Conservation (phyloP, 495 filamentous ascomycete genomes). For the Penicillium pulvis region DNA sequence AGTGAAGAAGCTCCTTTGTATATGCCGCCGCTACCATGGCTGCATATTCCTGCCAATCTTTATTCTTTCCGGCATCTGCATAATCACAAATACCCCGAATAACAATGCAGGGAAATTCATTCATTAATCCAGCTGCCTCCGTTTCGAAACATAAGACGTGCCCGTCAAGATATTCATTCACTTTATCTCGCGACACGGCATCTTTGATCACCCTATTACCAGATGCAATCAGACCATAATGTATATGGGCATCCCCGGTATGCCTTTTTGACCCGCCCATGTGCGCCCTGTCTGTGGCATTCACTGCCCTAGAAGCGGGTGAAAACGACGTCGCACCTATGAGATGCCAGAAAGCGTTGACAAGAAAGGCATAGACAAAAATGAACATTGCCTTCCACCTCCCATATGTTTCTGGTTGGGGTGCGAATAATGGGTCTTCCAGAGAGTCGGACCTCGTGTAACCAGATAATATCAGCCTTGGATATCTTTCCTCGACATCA, state of each 20-base stretch:
- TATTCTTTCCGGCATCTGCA: conserved; percentile 30
- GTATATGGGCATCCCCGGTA: not conserved
- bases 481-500: not conserved
- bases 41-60: conserved; percentile 30
- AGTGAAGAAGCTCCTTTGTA: conserved; percentile 3
- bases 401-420: not conserved
- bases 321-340: not conserved
- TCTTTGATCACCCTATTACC: conserved; percentile 6
- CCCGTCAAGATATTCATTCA: not conserved
- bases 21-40: conserved; percentile 24
- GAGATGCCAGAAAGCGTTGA: not conserved
- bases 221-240: conserved; percentile 8
- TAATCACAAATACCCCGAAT: conserved; percentile 32
- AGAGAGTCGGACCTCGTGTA: not conserved
- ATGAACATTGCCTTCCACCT: not conserved
- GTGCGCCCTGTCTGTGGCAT: conserved; percentile 10
- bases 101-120: conserved; percentile 8
- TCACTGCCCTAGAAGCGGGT: not conserved
- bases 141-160: conserved; percentile 9
- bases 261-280: conserved; percentile 4
- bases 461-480: not conserved
- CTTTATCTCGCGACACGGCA: not conserved
- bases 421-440: not conserved
- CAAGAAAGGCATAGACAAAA: not conserved
- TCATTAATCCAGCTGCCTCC: conserved; percentile 11